phyloP scores from a whole-genome alignment of 495 filamentous ascomycete species.

The Trichodelitschia bisporula region DNA sequence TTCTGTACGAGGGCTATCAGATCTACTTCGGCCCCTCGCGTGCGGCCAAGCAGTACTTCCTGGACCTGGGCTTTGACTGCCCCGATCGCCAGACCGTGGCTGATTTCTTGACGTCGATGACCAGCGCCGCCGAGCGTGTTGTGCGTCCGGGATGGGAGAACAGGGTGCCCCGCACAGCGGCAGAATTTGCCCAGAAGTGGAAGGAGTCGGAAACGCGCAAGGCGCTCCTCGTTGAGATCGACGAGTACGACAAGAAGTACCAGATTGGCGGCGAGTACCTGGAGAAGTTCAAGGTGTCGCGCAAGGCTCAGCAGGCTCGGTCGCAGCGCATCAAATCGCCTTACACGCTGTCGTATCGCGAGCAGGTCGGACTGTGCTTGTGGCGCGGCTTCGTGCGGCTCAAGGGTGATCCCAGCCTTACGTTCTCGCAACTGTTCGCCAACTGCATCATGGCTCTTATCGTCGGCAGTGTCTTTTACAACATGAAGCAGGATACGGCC shows the following conservation, averaged over 20 bases:
- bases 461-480: slow-evolving; percentile 62
- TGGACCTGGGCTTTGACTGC: slow-evolving; percentile 33
- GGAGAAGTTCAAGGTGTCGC: slow-evolving; percentile 42
- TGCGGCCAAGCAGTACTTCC: slow-evolving; percentile 16
- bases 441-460: slow-evolving; percentile 56
- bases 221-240: slow-evolving; percentile 42
- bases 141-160: slow-evolving; percentile 34
- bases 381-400: slow-evolving; percentile 48
- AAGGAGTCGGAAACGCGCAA: slow-evolving; percentile 44
- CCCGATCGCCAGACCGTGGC: slow-evolving; percentile 35
- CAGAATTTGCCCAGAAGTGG: slow-evolving; percentile 50
- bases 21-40: slow-evolving; percentile 16
- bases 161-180: slow-evolving; percentile 40
- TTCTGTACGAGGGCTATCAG: slow-evolving; percentile 18
- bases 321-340: slow-evolving; percentile 32
- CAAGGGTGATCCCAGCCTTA: slow-evolving; percentile 44
- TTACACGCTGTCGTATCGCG: slow-evolving; percentile 46
- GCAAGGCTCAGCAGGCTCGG: slow-evolving; percentile 41
- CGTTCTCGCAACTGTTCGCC: slow-evolving; percentile 41
- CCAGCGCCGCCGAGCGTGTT: slow-evolving; percentile 36
- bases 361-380: slow-evolving; percentile 52
- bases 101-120: slow-evolving; percentile 53
- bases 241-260: slow-evolving; percentile 35
- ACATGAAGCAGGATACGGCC: slow-evolving; percentile 31
- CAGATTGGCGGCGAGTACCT: slow-evolving; percentile 39